phyloP scores from a whole-genome alignment of 1,139 yeast species.

The Meyerozyma elateridarum region DNA sequence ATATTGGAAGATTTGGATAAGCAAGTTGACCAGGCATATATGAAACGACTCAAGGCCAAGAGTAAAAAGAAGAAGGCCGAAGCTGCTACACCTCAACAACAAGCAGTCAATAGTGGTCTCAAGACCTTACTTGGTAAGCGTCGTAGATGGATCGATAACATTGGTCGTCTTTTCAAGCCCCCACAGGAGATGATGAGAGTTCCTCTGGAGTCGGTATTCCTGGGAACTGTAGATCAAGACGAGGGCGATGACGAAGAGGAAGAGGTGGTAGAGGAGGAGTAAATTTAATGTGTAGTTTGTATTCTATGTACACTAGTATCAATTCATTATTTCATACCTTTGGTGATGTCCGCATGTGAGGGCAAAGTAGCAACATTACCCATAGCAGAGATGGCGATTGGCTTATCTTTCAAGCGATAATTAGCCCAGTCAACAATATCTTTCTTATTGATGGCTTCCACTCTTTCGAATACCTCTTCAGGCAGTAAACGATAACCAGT shows the following conservation, averaged over 20 bases:
- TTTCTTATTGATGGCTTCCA: conserved; percentile 69
- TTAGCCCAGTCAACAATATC: conserved; percentile 91
- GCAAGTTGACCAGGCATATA: conserved; percentile 92
- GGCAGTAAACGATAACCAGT: conserved; percentile 90
- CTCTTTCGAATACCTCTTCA: conserved; percentile 84
- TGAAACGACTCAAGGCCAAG: conserved; percentile 78
- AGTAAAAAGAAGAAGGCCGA: conserved; percentile 62
- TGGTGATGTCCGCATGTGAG: conserved; percentile 47
- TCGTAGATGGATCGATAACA: conserved; percentile 79
- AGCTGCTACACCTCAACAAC: conserved; percentile 35
- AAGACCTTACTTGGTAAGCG: conserved; percentile 81
- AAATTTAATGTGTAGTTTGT: neutral
- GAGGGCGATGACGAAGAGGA: conserved; percentile 24
- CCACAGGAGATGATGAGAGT: conserved; percentile 71
- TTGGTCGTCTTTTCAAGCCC: conserved; percentile 76
- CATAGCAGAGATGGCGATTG: conserved; percentile 83
- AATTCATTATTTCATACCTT: conserved; percentile 25
- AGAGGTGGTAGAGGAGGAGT: conserved; percentile 38
- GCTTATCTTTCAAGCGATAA: conserved; percentile 70
- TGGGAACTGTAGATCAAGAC: conserved; percentile 1
- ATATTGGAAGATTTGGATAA: conserved; percentile 91
- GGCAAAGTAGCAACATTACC: conserved; percentile 73
- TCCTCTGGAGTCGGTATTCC: conserved; percentile 56
- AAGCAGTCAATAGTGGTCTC: conserved; percentile 70
- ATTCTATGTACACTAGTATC: conserved; percentile 14